Percentiles rank a stretch among this genome's conserved stretches.
Evolutionary conservation across 192 early-diverging fungal genomes (phyloP).

Genomic region (Pilaira anomala): DNA sequence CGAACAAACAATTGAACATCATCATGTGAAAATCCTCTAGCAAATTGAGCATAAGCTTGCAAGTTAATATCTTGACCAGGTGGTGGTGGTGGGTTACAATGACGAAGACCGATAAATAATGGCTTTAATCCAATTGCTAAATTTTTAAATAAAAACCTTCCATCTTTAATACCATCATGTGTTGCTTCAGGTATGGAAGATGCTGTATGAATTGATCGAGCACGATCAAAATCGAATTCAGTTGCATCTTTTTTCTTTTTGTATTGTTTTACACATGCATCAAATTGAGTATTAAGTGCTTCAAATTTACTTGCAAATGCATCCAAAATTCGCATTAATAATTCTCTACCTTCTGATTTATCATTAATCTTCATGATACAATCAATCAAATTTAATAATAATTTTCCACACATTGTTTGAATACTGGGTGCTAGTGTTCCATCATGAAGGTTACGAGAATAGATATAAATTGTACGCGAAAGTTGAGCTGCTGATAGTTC

Average conservation of each 20-base stretch:
- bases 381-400: constrained; percentile 89
- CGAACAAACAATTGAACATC: constrained; percentile 70
- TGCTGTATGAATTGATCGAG: constrained; percentile 52
- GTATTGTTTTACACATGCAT: constrained; percentile 55
- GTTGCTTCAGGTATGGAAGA: constrained; percentile 42
- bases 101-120: constrained; percentile 68
- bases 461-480: constrained; percentile 81
- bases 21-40: constrained; percentile 63
- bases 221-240: constrained; percentile 46
- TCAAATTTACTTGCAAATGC: constrained; percentile 80
- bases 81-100: constrained; percentile 61
- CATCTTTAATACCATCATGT: constrained; percentile 78
- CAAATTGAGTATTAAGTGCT: constrained; percentile 61
- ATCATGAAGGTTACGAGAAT: constrained; percentile 92
- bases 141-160: constrained; percentile 84
- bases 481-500: constrained; percentile 81
- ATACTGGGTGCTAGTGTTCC: constrained; percentile 83
- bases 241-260: constrained; percentile 55
- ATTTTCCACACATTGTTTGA: constrained; percentile 95
- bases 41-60: constrained; percentile 45
- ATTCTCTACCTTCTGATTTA: constrained; percentile 59
- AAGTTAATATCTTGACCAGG: constrained; percentile 24
- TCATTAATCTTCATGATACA: constrained; percentile 70
- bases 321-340: constrained; percentile 82
- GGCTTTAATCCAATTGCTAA: constrained; percentile 85